Conservation (phyloP, 2,329 filamentous ascomycete species). For the Fusarium illudens region DNA sequence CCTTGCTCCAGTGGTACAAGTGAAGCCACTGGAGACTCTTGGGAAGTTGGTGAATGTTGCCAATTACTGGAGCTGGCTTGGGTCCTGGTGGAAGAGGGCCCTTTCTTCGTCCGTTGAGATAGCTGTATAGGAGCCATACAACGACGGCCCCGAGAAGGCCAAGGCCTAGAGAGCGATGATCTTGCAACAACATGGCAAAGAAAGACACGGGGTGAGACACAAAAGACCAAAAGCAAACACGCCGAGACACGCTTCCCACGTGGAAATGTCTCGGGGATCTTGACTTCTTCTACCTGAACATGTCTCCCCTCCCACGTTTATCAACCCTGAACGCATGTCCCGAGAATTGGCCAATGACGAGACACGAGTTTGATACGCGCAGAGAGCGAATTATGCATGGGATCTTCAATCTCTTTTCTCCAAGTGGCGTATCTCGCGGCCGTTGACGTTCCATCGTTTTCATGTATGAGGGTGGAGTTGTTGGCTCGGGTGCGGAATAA, state of each 20-base stretch:
- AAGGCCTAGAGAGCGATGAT: not conserved
- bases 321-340: no score
- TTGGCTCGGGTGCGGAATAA: not conserved
- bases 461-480: not conserved
- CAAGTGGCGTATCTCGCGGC: not conserved
- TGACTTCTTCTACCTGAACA: not conserved
- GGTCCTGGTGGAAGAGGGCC: conserved; percentile 46
- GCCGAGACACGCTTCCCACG: not conserved
- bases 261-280: not conserved
- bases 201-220: not conserved
- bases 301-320: not conserved
- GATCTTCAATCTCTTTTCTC: not conserved
- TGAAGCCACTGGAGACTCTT: conserved; percentile 64
- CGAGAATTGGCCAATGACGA: not conserved
- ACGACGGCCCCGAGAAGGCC: not conserved
- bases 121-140: not conserved
- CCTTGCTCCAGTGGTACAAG: conserved; percentile 55
- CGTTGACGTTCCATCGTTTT: not conserved
- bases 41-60: conserved; percentile 39
- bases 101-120: not conserved
- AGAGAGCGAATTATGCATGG: not conserved
- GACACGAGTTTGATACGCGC: not conserved
- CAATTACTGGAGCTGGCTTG: conserved; percentile 29
- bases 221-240: not conserved
- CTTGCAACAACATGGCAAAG: not conserved